Conservation (phyloP, 148 eudicot species). For the Camellia japonica region DNA sequence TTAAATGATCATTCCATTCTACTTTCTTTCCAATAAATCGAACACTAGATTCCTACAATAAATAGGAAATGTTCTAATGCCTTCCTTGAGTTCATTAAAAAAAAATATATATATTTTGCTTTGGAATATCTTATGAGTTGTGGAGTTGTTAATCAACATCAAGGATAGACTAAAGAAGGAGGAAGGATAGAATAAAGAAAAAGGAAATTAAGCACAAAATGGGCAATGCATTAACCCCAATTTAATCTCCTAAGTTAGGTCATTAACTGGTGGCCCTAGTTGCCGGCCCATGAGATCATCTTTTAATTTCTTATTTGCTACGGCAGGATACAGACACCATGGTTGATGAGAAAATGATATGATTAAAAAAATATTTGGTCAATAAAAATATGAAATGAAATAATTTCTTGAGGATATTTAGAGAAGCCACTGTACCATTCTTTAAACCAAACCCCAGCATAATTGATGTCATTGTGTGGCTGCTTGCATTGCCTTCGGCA, state of each 20-base stretch:
- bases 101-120: no score
- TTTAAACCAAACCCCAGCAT: constrained; percentile 9
- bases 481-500: background rate
- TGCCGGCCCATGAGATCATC: constrained; percentile 47
- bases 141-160: background rate
- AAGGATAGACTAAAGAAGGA: background rate
- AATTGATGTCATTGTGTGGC: constrained; percentile 16
- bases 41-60: no score
- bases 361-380: constrained; percentile 10
- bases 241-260: background rate
- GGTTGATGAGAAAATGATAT: constrained; percentile 17
- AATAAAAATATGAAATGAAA: background rate
- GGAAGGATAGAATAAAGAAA: background rate
- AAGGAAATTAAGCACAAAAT: background rate
- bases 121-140: background rate
- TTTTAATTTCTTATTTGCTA: constrained; percentile 14
- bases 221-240: background rate
- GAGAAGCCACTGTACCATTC: background rate
- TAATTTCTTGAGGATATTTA: no score
- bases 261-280: constrained; percentile 18
- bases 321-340: background rate
- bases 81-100: background rate
- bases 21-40: no score
- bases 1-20: no score
- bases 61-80: background rate